These are phyloP conservation scores for Cyclotella sp. DNA, from an alignment of 108 stramenopile genomes.

Conservation along the genomic window DNA sequence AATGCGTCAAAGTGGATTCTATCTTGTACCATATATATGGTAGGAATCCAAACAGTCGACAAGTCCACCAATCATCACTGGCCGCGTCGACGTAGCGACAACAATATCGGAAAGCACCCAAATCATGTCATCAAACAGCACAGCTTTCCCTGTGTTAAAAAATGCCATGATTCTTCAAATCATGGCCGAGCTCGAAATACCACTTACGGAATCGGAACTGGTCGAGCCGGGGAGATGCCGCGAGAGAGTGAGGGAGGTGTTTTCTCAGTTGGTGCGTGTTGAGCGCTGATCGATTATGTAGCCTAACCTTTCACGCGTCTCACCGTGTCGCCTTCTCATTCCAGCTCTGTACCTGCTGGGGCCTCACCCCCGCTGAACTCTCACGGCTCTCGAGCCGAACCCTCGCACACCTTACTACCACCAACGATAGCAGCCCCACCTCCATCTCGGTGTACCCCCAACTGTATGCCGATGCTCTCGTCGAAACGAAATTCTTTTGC, in stretches of 20 bases:
- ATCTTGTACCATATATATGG: no score
- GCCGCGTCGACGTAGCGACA: no score
- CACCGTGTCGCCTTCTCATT: not conserved
- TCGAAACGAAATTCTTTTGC: constrained; percentile 85
- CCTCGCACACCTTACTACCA: constrained; percentile 6
- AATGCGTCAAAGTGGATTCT: no score
- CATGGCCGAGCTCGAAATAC: constrained; percentile 80
- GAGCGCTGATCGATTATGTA: not conserved
- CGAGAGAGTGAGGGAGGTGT: constrained; percentile 80
- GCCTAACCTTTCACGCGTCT: not conserved
- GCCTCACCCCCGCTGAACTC: constrained; percentile 56
- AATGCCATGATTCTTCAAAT: constrained; percentile 83
- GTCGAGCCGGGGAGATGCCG: constrained; percentile 82
- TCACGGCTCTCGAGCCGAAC: constrained; percentile 24
- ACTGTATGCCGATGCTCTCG: constrained; percentile 83
- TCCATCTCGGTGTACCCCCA: constrained; percentile 64
- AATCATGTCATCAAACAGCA: constrained; percentile 8
- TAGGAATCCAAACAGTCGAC: no score
- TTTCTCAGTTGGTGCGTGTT: constrained; percentile 63
- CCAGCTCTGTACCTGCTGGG: constrained; percentile 67
- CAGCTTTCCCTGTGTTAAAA: constrained; percentile 82
- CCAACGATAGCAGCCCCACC: not conserved
- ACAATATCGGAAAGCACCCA: no score
- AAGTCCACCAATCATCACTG: no score
- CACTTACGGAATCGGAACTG: constrained; percentile 79